Conservation (phyloP, 2,329 filamentous ascomycete species). For the Periconia sp. region DNA sequence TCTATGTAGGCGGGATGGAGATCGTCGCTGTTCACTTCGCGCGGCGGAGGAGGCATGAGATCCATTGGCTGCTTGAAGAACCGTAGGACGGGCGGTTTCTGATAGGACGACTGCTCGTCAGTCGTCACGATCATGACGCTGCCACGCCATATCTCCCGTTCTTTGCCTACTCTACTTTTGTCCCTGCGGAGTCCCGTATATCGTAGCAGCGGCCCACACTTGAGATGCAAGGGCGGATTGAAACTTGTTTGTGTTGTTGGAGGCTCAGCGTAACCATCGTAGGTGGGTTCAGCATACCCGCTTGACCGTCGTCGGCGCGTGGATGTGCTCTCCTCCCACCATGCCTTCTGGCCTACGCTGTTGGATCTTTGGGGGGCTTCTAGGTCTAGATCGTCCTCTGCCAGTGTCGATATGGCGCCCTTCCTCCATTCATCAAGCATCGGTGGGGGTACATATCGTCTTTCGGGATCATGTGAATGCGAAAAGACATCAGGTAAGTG, state of each 20-base stretch:
- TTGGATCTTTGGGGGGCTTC: slow-evolving; percentile 38
- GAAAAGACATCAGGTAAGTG: slow-evolving; percentile 35
- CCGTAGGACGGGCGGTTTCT: slow-evolving; percentile 75
- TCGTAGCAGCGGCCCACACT: slow-evolving; percentile 87
- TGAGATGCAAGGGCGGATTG: slow-evolving; percentile 81
- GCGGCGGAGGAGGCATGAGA: slow-evolving; percentile 77
- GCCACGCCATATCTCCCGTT: slow-evolving; percentile 88
- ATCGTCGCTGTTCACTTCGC: slow-evolving; percentile 65
- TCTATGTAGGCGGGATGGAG: slow-evolving; percentile 85
- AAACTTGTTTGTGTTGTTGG: slow-evolving; percentile 73
- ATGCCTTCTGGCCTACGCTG: slow-evolving; percentile 66
- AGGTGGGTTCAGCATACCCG: slow-evolving; percentile 54
- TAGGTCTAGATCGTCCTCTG: slow-evolving; percentile 51
- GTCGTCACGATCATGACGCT: slow-evolving; percentile 94
- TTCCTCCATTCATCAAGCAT: slow-evolving; percentile 65
- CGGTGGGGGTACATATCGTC: slow-evolving; percentile 62
- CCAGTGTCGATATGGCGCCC: slow-evolving; percentile 48
- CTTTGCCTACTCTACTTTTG: slow-evolving; percentile 45
- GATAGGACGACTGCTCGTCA: slow-evolving; percentile 83
- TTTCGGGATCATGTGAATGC: slow-evolving; percentile 52
- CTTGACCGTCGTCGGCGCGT: slow-evolving; percentile 46
- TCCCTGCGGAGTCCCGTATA: slow-evolving; percentile 84
- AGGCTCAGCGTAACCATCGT: slow-evolving; percentile 72
- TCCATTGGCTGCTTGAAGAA: slow-evolving; percentile 88
- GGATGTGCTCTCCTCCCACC: slow-evolving; percentile 67